Conservation (phyloP, 768 basidiomycete species). For the Tephrocybe sp. region DNA sequence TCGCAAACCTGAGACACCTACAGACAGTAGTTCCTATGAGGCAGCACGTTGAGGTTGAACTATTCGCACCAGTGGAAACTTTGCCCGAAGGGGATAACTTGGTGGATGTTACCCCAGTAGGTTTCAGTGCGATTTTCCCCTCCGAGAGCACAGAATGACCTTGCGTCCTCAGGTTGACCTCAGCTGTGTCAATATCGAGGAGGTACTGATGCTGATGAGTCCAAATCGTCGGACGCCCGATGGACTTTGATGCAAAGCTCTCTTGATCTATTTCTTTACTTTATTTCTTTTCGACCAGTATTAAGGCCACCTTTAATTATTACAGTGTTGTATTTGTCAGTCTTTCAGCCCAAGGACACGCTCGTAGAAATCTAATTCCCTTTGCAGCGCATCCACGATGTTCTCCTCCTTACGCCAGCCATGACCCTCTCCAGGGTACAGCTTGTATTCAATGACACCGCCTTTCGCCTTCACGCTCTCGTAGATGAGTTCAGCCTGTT, state of each 20-base stretch:
- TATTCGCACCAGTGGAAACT: conserved; percentile 6
- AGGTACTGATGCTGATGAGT: neutral
- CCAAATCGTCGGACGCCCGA: conserved; percentile 6
- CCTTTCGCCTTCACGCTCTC: conserved; percentile 46
- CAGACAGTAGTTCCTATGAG: neutral
- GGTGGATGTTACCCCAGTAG: conserved; percentile 2
- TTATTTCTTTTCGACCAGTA: too few relatives aligned
- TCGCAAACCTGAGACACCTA: conserved; percentile 8
- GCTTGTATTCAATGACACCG: conserved; percentile 54
- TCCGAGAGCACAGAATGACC: neutral
- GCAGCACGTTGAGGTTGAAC: neutral
- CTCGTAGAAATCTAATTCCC: conserved; percentile 54
- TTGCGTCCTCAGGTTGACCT: conserved; percentile 8
- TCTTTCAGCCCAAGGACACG: conserved; percentile 34
- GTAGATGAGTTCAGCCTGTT: conserved; percentile 59
- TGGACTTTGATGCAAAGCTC: neutral
- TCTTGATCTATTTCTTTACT: too few relatives aligned
- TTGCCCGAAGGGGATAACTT: neutral
- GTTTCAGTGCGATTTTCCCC: neutral
- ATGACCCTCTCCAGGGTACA: conserved; percentile 66
- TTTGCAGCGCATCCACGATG: conserved; percentile 49
- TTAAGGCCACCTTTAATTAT: neutral
- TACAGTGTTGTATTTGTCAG: conserved; percentile 1
- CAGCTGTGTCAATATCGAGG: conserved; percentile 6
- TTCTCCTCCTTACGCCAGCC: conserved; percentile 58